These are phyloP conservation scores for Aspergillus bridgeri DNA, from an alignment of 495 filamentous ascomycete genomes.

Conservation along the genomic window DNA sequence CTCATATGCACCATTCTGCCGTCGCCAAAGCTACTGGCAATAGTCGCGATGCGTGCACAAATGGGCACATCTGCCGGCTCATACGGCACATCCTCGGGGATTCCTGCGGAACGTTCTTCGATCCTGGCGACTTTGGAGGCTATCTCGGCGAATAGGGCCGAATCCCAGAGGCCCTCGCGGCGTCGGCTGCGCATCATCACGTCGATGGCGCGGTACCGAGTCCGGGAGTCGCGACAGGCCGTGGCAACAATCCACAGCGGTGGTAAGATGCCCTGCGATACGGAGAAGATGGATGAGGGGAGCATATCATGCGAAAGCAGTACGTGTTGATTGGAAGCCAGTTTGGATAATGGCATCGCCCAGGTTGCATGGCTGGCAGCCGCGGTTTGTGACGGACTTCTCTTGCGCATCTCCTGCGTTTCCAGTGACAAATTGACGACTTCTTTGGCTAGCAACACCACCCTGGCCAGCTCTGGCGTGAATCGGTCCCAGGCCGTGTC, in stretches of 20 bases:
- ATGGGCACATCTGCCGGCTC: slow-evolving; percentile 10
- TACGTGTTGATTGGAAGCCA: not conserved
- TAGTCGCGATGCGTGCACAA: slow-evolving; percentile 8
- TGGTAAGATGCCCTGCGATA: slow-evolving; percentile 6
- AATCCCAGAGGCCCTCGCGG: slow-evolving; percentile 60
- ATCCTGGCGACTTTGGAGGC: slow-evolving; percentile 47
- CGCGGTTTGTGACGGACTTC: not conserved
- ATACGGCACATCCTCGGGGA: slow-evolving; percentile 9
- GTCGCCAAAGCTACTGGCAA: not conserved
- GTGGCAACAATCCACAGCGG: slow-evolving; percentile 7
- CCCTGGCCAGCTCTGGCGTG: slow-evolving; percentile 2
- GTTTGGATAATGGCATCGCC: not conserved
- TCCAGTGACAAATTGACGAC: slow-evolving; percentile 31
- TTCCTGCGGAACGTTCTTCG: slow-evolving; percentile 43
- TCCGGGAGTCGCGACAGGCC: slow-evolving; percentile 3
- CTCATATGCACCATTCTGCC: not conserved
- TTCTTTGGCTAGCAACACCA: slow-evolving; percentile 11
- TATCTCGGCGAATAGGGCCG: slow-evolving; percentile 50
- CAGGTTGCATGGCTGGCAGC: not conserved
- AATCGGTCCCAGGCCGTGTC: slow-evolving; percentile 15
- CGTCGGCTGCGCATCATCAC: slow-evolving; percentile 1
- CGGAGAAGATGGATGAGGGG: not conserved
- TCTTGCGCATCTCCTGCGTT: not conserved
- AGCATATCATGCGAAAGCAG: not conserved
- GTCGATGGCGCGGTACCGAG: slow-evolving; percentile 8